Base-by-base conservation (phyloP, 1,284 basidiomycete species). In the Ganoderma sinense region DNA sequence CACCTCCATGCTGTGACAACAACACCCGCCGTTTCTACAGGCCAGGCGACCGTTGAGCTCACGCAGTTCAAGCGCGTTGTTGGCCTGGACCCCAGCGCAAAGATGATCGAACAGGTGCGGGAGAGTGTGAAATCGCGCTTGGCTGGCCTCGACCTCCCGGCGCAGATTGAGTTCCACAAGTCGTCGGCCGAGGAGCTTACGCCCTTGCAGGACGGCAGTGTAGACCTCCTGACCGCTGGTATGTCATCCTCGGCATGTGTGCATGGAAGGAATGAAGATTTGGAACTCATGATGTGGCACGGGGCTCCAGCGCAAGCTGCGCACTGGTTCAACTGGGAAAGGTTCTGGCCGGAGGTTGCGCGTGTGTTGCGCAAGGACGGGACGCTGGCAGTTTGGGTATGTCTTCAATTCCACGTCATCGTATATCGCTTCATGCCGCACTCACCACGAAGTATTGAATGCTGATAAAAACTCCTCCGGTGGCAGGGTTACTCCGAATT, bases 301-400 rank as follows among this genome's bases (percentile, higher is more conserved):
- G 33, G 59, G 39, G 23, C 13, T 39, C 29, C 62, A 93, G 94
- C 92, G 1, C 95, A 96, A 80, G 90, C 95, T 0, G 90, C 91
- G 0, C 95, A 97, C 78, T 97, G 95, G 95, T 97, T 97, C 77
- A 85, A 96, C 76, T 94, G 93, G 86, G 77, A 80, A 4, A 86
- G 84, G 70, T 84, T 92, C 7, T 97, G 95, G 93, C 86, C 84
- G 0, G 90, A 95, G 78, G 81, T 91, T 1, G 84, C 85, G 1
- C 85, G 92, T 1, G 85, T 93, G 3, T 80, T 96, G 63, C 84
- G 88, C 51, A 86, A 84, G 0, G 87, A 89, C 11, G 96, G 94
- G 0, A 92, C 89, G 0, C 88, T 90, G 8, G 93, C 93, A 3
- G 90, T 94, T 73, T 95, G 94, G 89, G 94, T 94, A 69, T 45